Evolutionary conservation across 1,284 basidiomycete species (phyloP), one percentile per base, ranked within the genome.

Genomic region (Malassezia brasiliensis): DNA sequence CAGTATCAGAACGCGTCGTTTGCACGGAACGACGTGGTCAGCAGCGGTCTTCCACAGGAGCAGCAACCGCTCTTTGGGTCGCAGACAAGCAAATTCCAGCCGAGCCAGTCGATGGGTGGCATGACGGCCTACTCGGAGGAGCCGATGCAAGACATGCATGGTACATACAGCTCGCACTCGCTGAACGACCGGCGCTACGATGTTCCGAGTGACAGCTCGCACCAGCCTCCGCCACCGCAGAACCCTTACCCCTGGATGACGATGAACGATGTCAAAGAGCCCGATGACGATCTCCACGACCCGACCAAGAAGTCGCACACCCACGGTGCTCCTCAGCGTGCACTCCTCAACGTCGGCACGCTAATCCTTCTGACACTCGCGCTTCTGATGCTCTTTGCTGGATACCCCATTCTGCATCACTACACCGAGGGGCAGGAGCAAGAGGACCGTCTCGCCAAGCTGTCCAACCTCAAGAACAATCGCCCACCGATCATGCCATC

Each of bases 341-440:
- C 68, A 5, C n/a, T 67, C 1, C 61, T 70, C 39, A 72, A 74
- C 38, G 59, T 67, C 20, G 47, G 62, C 32, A 69, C 69, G 0
- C 60, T 72, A n/a, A 51, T 65, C 38, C 39, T 71, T 2, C 59
- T 74, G 12, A 55, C 60, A 9, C 30, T 61, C 2, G 67, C 57
- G 31, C 52, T 72, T 1, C 49, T 74, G 1, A 66, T 61, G 32
- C 61, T 74, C 19, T 74, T 74, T 49, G 61, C 68, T 8, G 72
- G 70, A 36, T 74, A 74, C 47, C 72, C 72, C 2, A 60, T 74
- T 36, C 46, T 69, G 28, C 55, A 57, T 19, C 28, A 57, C n/a
- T 52, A 41, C 47, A 52, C 46, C 1, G 42, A 56, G 22, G 28
- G 25, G 7, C 19, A 50, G 6, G 32, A 39, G 9, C 14, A 38